These are phyloP conservation scores for Phallus indusiatus DNA, from an alignment of 768 basidiomycete species.

Conservation along the genomic window DNA sequence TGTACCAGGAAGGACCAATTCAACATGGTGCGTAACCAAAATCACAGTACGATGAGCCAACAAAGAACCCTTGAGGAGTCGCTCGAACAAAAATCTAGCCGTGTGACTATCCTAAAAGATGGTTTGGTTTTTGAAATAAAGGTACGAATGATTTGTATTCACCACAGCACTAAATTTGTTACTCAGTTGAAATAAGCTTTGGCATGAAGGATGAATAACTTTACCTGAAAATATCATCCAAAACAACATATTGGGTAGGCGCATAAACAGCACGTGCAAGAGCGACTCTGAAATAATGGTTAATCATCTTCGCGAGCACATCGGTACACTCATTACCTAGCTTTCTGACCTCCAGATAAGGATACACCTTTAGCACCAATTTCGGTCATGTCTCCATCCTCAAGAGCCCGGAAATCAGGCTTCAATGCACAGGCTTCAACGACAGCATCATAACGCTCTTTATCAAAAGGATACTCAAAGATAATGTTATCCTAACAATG, in stretches of 20 bases:
- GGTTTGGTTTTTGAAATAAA: not conserved
- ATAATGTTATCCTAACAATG: slow-evolving; percentile 8
- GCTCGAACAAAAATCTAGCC: slow-evolving; percentile 50
- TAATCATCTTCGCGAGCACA: not conserved
- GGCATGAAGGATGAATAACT: not conserved
- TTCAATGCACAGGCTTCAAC: slow-evolving; percentile 77
- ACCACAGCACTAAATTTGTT: slow-evolving; percentile 74
- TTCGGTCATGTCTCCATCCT: slow-evolving; percentile 80
- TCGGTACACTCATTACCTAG: slow-evolving; percentile 34
- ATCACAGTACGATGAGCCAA: slow-evolving; percentile 57
- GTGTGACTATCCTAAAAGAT: slow-evolving; percentile 54
- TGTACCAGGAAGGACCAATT: slow-evolving; percentile 67
- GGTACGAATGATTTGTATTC: slow-evolving; percentile 20
- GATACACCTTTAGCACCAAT: slow-evolving; percentile 74
- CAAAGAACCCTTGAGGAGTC: slow-evolving; percentile 57
- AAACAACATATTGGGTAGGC: slow-evolving; percentile 32
- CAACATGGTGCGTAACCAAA: slow-evolving; percentile 73
- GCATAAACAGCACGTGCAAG: slow-evolving; percentile 79
- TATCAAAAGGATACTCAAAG: slow-evolving; percentile 33
- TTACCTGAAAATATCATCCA: slow-evolving; percentile 10
- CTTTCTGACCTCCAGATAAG: slow-evolving; percentile 77
- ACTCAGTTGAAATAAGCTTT: not conserved
- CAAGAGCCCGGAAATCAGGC: slow-evolving; percentile 74
- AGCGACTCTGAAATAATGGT: slow-evolving; percentile 44
- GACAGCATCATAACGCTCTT: slow-evolving; percentile 64